Evolutionary conservation across 2,329 filamentous ascomycete species (phyloP).

Genomic region (Verticillium nubilum): DNA sequence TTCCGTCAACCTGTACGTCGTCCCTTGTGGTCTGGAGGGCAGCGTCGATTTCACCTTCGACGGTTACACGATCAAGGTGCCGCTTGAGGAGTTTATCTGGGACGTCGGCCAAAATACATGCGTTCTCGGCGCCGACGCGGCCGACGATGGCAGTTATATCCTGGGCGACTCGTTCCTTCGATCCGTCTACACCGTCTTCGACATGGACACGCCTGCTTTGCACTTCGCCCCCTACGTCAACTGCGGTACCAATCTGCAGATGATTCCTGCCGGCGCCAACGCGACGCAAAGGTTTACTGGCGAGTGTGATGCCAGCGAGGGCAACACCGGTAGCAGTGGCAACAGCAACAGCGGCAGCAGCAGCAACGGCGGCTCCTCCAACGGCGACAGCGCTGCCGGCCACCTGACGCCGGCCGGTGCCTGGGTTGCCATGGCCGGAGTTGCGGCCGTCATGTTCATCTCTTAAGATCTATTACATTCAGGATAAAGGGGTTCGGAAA

Average conservation of each 20-base stretch:
- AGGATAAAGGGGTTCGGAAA: background rate
- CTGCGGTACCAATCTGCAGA: constrained; percentile 17
- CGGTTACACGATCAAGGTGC: constrained; percentile 35
- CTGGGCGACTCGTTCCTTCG: constrained; percentile 40
- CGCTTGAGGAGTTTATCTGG: constrained; percentile 42
- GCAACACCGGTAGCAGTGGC: background rate
- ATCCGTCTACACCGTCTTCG: constrained; percentile 34
- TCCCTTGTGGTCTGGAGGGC: constrained; percentile 39
- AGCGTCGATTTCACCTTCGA: constrained; percentile 44
- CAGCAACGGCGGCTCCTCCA: background rate
- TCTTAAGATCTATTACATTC: background rate
- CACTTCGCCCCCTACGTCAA: constrained; percentile 19
- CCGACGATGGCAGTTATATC: constrained; percentile 23
- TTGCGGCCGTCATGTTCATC: background rate
- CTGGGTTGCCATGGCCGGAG: background rate
- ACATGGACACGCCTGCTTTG: constrained; percentile 18
- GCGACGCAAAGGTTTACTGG: constrained; percentile 14
- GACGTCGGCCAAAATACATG: constrained; percentile 25
- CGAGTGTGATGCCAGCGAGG: constrained; percentile 11
- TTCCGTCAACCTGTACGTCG: constrained; percentile 37
- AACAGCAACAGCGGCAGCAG: background rate
- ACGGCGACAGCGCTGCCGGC: constrained; percentile 7
- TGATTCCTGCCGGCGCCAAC: constrained; percentile 16
- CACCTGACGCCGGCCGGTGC: background rate
- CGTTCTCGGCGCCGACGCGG: constrained; percentile 40